A percentile compares a stretch with the other conserved stretches of the same genome.
Conservation (phyloP, 148 eudicot genomes). For the Vaccinium darrowii region DNA sequence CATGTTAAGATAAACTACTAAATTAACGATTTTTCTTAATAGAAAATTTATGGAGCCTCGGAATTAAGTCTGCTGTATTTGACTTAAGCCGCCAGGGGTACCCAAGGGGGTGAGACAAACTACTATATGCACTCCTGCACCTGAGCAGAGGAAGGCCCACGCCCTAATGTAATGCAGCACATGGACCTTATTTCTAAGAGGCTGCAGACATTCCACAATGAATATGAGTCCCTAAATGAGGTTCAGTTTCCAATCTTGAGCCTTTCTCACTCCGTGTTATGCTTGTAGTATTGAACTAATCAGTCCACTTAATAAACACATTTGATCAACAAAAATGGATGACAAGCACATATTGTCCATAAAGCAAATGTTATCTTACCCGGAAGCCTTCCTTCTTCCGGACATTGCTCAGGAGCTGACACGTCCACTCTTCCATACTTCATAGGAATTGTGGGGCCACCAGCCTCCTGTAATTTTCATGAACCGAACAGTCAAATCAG, state of each 20-base stretch:
- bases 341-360: neutral
- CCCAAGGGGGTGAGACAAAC: neutral
- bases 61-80: neutral
- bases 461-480: conserved; percentile 72
- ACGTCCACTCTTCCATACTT: conserved; percentile 97
- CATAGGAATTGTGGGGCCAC: conserved; percentile 95
- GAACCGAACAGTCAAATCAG: conserved; percentile 8
- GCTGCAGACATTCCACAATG: neutral
- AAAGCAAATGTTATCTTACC: conserved; percentile 40
- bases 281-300: neutral
- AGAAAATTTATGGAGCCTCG: neutral
- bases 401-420: conserved; percentile 78
- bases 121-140: neutral
- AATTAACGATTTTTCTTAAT: neutral
- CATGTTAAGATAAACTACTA: neutral
- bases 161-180: neutral
- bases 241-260: neutral
- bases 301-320: neutral
- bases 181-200: neutral
- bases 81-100: neutral
- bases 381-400: conserved; percentile 99
- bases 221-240: neutral
- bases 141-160: neutral
- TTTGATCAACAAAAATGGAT: neutral
- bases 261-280: neutral